Evolutionary conservation across 768 basidiomycete species (phyloP).

Genomic region (Rhizopogon vesiculosus): DNA sequence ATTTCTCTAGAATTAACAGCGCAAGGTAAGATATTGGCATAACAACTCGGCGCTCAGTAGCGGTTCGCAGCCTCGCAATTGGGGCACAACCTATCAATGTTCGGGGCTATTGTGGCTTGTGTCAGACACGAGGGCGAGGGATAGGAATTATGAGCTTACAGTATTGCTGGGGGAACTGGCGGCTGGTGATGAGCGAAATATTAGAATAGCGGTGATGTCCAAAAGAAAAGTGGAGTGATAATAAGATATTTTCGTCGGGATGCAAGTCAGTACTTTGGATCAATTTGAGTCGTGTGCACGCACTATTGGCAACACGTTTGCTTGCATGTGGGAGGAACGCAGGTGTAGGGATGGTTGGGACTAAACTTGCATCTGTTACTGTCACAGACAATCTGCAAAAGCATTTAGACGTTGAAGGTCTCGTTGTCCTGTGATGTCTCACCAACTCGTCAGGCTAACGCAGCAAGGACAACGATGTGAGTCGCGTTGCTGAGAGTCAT

Average conservation of each 20-base stretch:
- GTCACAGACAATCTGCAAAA: constrained; percentile 41
- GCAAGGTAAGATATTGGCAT: constrained; percentile 2
- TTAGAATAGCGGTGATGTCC: background rate
- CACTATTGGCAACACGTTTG: constrained; percentile 47
- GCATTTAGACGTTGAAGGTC: constrained; percentile 4
- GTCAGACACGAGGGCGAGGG: background rate
- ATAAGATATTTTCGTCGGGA: background rate
- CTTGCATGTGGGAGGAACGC: constrained; percentile 39
- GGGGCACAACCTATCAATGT: constrained; percentile 38
- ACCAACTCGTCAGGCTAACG: constrained; percentile 35
- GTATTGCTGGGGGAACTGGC: constrained; percentile 42
- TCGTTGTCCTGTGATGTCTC: background rate
- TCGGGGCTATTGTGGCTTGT: constrained; percentile 29
- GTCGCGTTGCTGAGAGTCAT: background rate
- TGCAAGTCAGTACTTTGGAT: background rate
- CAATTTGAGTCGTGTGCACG: constrained; percentile 10
- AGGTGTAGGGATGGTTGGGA: constrained; percentile 41
- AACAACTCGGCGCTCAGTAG: constrained; percentile 11
- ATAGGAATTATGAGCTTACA: constrained; percentile 24
- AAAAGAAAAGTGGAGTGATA: background rate
- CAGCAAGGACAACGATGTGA: background rate
- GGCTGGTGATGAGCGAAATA: constrained; percentile 21
- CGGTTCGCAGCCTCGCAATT: constrained; percentile 27
- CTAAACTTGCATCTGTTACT: constrained; percentile 49
- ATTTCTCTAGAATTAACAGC: constrained; percentile 8